Evolutionary conservation across 2,329 filamentous ascomycete genomes (phyloP), one percentile per base, ranked within the genome.

Genomic region (Verruconis gallopava): DNA sequence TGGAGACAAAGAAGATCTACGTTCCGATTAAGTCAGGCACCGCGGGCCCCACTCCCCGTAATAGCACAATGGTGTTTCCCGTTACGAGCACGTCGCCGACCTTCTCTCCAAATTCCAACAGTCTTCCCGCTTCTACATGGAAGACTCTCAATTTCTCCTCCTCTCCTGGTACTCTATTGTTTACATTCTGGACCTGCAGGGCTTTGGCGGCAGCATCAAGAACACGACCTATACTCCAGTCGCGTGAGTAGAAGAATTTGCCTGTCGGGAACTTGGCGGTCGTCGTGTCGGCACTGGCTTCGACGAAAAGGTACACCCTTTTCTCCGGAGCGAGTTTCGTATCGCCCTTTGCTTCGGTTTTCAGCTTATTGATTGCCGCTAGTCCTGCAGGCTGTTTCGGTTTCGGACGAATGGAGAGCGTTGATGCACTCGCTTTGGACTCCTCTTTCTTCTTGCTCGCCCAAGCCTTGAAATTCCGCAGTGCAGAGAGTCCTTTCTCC

Each of bases 301-400:
- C 89, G 14, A 95, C 84, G 55, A 83, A 79, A 1, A 98, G 56
- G 56, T 96, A 96, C 2, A 98, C 64, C n/a, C 91, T 69, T 65
- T 93, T 93, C 49, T 94, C 85, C 0, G 68, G 60, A 0, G 85
- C 69, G 0, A 95, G 62, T 53, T 85, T 89, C 6, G 77, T 77
- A 49, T 96, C 89, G 1, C 93, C 93, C 64, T 94, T 95, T 2
- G 91, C 89, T 1, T 73, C 77, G 57, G 81, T 81, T 65, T 94
- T 95, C 33, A 98, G 67, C 6, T 73, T 75, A 48, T 85, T 85
- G 4, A 89, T 68, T 4, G 81, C 83, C 2, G 78, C 67, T 14
- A 83, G 51, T n/a, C 19, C 36, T 11, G 43, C 28, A 40, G 41
- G 22, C 18, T 32, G 34, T 21, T 35, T 32, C n/a, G 28, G 11